Evolutionary conservation across 129 eudicot species (phyloP), one percentile per base, ranked within the genome.

Genomic region (Saussurea involucrata): DNA sequence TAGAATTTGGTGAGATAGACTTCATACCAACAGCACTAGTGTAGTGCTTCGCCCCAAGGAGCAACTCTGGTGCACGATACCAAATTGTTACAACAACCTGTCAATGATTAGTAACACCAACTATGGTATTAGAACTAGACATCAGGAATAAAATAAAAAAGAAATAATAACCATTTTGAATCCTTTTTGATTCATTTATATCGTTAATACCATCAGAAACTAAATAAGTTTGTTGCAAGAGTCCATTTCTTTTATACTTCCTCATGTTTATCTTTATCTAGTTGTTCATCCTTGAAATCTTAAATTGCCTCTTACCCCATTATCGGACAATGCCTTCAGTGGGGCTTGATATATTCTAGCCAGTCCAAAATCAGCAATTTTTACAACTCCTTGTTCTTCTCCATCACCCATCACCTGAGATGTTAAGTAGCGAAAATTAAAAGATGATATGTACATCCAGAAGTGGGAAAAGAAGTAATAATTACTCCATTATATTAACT

Each of bases 1-100:
- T 5, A 13, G 18, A 60, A 79, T 42, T 65, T 46, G 76, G 73
- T 34, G 73, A 57, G 40, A 82, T n/a, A 76, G n/a, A 69, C 76
- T 63, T 10, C 75, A 74, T 87, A 95, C 99, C 99, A 88, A 95
- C 99, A 76, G 99, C 99, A 83, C 99, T 95, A 29, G 99, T 95
- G 79, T 95, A 95, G 87, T 95, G 99, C 33, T 92, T 95, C 6
- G 93, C 90, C 80, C 99, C 99, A 79, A 95, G 97, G 44, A 95
- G 97, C 82, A 95, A 92, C 85, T 95, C 99, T 27, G 99, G 99
- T 53, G 99, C 96, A 75, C 99, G 99, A 92, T 95, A 95, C 99
- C 99, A 95, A 21, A 95, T 95, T 37, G 99, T 95, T 77, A 95
- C 99, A 73, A 95, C 99, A 44, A 95, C 99, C 95, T 89, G 88